These are phyloP conservation scores for Rhizomucor miehei DNA, from an alignment of 371 early-diverging fungal genomes.

Conservation along the genomic window DNA sequence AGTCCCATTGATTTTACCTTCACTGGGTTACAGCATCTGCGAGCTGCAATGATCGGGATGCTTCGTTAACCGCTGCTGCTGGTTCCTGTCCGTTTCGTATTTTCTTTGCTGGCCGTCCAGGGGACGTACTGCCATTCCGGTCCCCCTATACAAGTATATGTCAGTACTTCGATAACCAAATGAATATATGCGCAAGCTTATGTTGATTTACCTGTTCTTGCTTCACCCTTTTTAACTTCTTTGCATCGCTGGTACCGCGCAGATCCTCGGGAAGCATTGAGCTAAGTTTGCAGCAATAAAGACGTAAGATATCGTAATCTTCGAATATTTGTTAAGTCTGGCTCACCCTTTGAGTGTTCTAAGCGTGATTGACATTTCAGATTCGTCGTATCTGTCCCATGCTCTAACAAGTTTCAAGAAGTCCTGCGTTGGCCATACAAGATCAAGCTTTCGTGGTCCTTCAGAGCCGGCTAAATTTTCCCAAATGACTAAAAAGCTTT, in stretches of 20 bases:
- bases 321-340: not conserved
- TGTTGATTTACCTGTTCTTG: constrained; percentile 1
- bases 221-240: not conserved
- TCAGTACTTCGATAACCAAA: too few species aligned
- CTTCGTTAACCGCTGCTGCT: constrained; percentile 6
- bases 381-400: constrained; percentile 76
- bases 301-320: not conserved
- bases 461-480: constrained; percentile 6
- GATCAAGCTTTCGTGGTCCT: constrained; percentile 54
- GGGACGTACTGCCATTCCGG: not conserved
- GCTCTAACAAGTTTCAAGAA: constrained; percentile 76
- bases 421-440: constrained; percentile 78
- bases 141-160: too few species aligned
- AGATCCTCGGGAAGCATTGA: constrained; percentile 5
- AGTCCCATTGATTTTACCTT: too few species aligned
- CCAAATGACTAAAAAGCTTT: too few species aligned
- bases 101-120: not conserved
- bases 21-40: too few species aligned
- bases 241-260: not conserved
- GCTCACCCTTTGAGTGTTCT: constrained; percentile 69
- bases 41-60: too few species aligned
- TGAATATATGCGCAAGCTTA: too few species aligned
- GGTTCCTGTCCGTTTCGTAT: not conserved
- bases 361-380: constrained; percentile 69
- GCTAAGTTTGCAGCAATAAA: not conserved